phyloP scores from a whole-genome alignment of 2,329 filamentous ascomycete species.

The Triangularia verruculosa region DNA sequence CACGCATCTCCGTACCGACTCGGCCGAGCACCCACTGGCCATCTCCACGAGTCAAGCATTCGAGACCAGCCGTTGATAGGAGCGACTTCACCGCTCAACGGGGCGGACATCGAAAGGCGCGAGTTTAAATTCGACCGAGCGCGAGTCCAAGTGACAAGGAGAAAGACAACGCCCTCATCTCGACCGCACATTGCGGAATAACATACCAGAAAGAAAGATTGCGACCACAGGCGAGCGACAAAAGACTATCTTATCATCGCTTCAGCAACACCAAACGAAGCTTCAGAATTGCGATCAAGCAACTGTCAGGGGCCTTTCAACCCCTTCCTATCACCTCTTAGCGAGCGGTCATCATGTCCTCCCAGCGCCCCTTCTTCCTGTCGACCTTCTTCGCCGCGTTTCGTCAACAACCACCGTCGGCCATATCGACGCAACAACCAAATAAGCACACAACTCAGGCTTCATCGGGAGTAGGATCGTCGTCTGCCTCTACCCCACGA shows the following conservation, averaged over 20 bases:
- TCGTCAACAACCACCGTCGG: constrained; percentile 42
- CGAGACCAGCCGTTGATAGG: neutral
- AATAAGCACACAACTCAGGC: neutral
- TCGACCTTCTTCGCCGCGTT: constrained; percentile 56
- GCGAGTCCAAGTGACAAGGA: neutral
- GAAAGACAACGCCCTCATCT: neutral
- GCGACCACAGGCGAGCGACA: neutral
- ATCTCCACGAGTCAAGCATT: neutral
- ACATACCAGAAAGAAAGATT: neutral
- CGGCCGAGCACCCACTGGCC: neutral
- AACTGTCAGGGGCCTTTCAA: neutral
- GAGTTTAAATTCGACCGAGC: neutral
- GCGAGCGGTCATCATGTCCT: constrained; percentile 41
- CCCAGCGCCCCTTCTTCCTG: constrained; percentile 55
- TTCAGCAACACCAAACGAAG: neutral
- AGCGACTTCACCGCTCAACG: neutral
- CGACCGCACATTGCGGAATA: neutral
- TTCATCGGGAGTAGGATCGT: neutral
- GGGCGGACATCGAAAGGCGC: neutral
- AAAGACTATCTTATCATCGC: neutral
- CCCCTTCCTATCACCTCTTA: neutral
- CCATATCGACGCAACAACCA: constrained; percentile 38
- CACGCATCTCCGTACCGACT: neutral
- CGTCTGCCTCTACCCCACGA: constrained; percentile 21
- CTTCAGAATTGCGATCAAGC: neutral